Evolutionary conservation across 192 early-diverging fungal genomes (phyloP), one percentile per base, ranked within the genome.

Genomic region (Backusella liffmaniae): DNA sequence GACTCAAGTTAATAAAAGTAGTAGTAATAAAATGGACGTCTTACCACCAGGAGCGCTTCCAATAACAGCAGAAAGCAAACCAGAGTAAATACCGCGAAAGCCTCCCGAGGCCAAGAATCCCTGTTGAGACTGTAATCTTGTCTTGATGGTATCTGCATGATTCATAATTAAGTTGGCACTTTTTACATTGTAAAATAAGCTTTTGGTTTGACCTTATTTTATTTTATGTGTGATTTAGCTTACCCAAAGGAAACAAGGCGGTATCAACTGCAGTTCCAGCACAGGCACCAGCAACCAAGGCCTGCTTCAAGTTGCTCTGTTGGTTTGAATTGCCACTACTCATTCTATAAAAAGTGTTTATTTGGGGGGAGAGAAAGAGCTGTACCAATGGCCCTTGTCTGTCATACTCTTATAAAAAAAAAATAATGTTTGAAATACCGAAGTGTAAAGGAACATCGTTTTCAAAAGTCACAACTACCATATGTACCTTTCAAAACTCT

Each of bases 221-320:
- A 46, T 70, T 13, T 59, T 59, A 26, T 10, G 18, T 44, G 15
- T 44, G 0, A 1, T 49, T 18, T 62, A 32, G 9, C 56, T 62
- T 78, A 81, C 79, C 79, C 21, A 99, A 86, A 9, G 98, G 98
- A 80, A 94, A 99, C 29, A 99, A 86, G 23, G 90, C 89, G n/a
- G 92, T 91, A 79, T 99, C 98, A 5, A 99, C 96, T 1, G 96
- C 90, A 26, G 94, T 94, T 8, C 98, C 98, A 13, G 98, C 98
- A 39, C 94, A 74, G 12, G 86, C 98, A 65, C 98, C 98, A 4
- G 96, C 93, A 72, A 83, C 75, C 74, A 91, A 79, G 44, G 86
- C 86, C 80, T 91, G 90, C 39, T 85, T 77, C 15, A 84, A 46
- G 37, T 75, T 84, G 26, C 78, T 74, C 71, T 79, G 79, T 49